Evolutionary conservation across 2,329 filamentous ascomycete species (phyloP).

Genomic region (Xylaria sp.): DNA sequence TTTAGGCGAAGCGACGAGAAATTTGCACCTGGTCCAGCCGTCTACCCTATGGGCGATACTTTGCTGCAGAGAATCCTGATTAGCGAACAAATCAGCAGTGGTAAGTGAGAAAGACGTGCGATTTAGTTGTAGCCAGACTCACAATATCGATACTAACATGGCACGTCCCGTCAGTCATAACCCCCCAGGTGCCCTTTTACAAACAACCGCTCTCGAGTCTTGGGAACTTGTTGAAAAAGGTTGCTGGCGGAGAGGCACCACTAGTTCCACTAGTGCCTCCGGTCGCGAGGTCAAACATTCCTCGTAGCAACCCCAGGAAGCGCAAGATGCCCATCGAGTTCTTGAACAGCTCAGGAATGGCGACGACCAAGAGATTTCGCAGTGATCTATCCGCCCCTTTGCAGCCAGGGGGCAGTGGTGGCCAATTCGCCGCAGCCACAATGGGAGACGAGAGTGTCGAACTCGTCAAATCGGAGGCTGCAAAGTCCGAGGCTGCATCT

Average conservation of each 20-base stretch:
- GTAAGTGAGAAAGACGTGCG: conserved; percentile 40
- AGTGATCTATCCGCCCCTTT: conserved; percentile 19
- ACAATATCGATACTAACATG: conserved; percentile 33
- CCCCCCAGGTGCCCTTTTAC: conserved; percentile 35
- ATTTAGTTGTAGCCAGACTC: neutral
- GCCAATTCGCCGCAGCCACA: conserved; percentile 36
- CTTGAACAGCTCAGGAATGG: conserved; percentile 27
- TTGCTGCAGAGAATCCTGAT: conserved; percentile 49
- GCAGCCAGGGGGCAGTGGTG: conserved; percentile 32
- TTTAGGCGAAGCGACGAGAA: conserved; percentile 37
- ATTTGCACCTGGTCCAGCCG: conserved; percentile 49
- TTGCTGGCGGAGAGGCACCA: conserved; percentile 15
- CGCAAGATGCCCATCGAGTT: conserved; percentile 48
- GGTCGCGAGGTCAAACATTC: conserved; percentile 37
- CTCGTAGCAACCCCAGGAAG: conserved; percentile 46
- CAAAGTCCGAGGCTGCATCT: too few relatives aligned
- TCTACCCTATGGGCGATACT: conserved; percentile 55
- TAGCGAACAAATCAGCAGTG: conserved; percentile 42
- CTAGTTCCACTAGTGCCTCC: conserved; percentile 44
- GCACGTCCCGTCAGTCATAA: conserved; percentile 36
- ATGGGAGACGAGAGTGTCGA: neutral
- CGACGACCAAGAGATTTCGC: conserved; percentile 32
- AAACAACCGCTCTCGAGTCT: conserved; percentile 27
- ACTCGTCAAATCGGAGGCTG: too few relatives aligned
- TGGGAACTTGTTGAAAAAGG: conserved; percentile 23